phyloP scores from a whole-genome alignment of 2,329 filamentous ascomycete genomes.

The Pseudocercospora macadamiae region DNA sequence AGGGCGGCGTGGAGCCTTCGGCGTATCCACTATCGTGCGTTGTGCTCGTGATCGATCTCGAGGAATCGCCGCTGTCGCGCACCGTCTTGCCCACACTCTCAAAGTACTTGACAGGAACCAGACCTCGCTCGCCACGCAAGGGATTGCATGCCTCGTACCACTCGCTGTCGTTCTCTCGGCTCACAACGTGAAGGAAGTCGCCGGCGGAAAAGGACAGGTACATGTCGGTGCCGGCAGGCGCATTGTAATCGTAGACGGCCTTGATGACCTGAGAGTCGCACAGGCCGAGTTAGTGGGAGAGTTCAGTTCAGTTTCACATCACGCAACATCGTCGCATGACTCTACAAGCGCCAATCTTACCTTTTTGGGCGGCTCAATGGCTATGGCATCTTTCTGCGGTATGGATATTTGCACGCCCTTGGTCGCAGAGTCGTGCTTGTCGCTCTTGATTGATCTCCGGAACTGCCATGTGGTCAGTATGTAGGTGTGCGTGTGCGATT shows the following conservation, averaged over 20 bases:
- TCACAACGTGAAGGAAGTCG: constrained; percentile 98
- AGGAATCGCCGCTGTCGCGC: constrained; percentile 71
- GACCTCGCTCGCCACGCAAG: constrained; percentile 80
- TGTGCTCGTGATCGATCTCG: constrained; percentile 47
- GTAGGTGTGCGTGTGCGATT: constrained; percentile 13
- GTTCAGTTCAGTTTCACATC: too few relatives aligned
- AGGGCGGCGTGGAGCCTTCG: constrained; percentile 49
- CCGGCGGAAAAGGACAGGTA: constrained; percentile 89
- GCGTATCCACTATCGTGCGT: constrained; percentile 93
- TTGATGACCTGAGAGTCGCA: constrained; percentile 75
- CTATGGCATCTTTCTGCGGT: constrained; percentile 80
- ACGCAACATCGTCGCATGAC: constrained; percentile 1
- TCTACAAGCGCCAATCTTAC: constrained; percentile 51
- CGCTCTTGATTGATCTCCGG: constrained; percentile 86
- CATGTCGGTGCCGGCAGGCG: constrained; percentile 58
- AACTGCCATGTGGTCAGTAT: constrained; percentile 49
- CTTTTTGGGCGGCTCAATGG: constrained; percentile 92
- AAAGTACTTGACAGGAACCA: constrained; percentile 94
- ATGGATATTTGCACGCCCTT: constrained; percentile 75
- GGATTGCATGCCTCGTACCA: constrained; percentile 99
- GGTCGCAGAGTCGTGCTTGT: constrained; percentile 65
- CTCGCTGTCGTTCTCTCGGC: constrained; percentile 87
- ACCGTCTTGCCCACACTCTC: constrained; percentile 90
- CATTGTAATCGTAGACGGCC: constrained; percentile 90
- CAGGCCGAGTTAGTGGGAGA: constrained; percentile 15